Base-by-base conservation (phyloP, 768 basidiomycete genomes). In the Tremella mesenterica region DNA sequence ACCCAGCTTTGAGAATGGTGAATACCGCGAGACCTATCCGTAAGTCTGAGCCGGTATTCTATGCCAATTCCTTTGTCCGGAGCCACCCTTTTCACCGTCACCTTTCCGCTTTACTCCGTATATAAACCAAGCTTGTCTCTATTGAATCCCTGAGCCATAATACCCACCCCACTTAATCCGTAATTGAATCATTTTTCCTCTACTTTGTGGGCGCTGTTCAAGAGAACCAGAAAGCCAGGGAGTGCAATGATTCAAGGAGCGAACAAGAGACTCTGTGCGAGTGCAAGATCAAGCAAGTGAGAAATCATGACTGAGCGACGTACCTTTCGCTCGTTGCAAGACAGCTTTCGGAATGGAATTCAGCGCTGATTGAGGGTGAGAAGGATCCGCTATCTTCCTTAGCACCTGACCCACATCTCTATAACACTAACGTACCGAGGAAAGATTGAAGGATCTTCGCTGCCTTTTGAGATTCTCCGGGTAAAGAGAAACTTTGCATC, bases 301-400 rank as follows among this genome's bases (percentile, higher is more conserved):
- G 47, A 23, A 8, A 4, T 16, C 14, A 34, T 7, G 41, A 2
- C 44, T 18, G 31, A 28, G 34, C 41, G 30, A 52, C 76, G 47
- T 60, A 86, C 92, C 92, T 78, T 92, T 81, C 16, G 93, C 90
- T 50, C 81, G 79, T 62, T 87, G 86, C 16, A 99, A 75, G 46
- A 97, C 89, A 9, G 83, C 86, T 72, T 95, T 93, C 1, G 93
- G 93, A 64, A 97, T 85, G 2, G 91, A 74, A 71, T 97, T 96
- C 53, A 97, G 82, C 1, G 92, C 93, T 31, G 88, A 89, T 66
- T 86, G 80, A 13, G 92, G 91, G 59, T 84, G 78, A 29, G 81
- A 79, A 14, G 93, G 92, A 74, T 93, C 84, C 55, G 92, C 91
- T 92, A 60, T n/a, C n/a, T n/a, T n/a, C n/a, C n/a, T n/a, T n/a